Base-by-base conservation (phyloP, 495 filamentous ascomycete species). In the Pseudomonodictys pantanalensis region DNA sequence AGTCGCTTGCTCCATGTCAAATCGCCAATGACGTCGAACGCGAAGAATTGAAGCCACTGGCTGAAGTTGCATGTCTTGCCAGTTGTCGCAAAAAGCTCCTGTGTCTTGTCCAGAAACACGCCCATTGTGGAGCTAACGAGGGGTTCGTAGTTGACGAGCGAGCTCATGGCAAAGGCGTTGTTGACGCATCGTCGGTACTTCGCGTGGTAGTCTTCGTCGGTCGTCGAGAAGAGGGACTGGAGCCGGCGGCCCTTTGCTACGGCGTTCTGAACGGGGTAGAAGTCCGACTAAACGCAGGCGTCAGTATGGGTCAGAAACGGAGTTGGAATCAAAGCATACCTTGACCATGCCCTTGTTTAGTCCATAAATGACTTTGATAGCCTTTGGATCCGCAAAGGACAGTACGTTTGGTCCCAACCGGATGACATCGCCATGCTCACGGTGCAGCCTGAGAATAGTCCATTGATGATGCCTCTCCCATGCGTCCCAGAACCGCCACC, bases 311-410 rank as follows among this genome's bases (percentile, higher is more conserved):
- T n/a, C n/a, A n/a, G n/a, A n/a, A n/a, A n/a, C n/a, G n/a, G n/a
- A n/a, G n/a, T n/a, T n/a, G 2, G 20, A 15, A 5, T 8, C 26
- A 22, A 22, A 24, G 56, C 52, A 3, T 58, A 89, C 85, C 79
- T 92, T 92, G 54, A 74, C 76, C 68, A 89, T 89, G n/a, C 87
- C 87, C 71, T 90, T 91, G 66, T 90, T 90, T 54, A 91, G 75
- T 1, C 89, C 86, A 66, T 92, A 93, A 25, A 93, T 92, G 7
- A 77, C 76, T 67, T 86, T 88, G 44, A 90, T 72, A 11, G 86
- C 83, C 48, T 78, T 77, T 0, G 87, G 86, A 62, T 88, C 80
- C 3, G 81, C 76, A 60, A 90, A 87, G 0, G 85, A 86, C 22
- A 90, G 70, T 0, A 76, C 75, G 57, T 87, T 83, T 11, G 88